Percentiles rank a stretch among this genome's conserved stretches.
Evolutionary conservation across 2,329 filamentous ascomycete species (phyloP).

Genomic region (Cadophora gregata): DNA sequence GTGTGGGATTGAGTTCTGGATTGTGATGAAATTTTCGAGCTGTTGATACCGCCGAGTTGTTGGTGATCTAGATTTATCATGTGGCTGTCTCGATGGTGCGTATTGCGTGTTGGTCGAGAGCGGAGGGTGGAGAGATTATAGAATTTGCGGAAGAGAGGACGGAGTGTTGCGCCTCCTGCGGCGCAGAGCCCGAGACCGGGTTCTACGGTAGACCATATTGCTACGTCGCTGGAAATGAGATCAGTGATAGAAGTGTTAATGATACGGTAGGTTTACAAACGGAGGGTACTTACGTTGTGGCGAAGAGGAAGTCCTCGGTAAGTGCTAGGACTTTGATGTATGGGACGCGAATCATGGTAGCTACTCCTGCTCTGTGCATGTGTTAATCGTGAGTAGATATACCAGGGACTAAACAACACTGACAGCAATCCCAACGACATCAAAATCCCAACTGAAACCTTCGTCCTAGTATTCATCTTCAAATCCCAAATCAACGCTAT

Average conservation of each 20-base stretch:
- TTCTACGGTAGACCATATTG: constrained; percentile 57
- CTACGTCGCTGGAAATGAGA: constrained; percentile 41
- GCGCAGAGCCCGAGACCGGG: constrained; percentile 55
- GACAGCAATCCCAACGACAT: constrained; percentile 61
- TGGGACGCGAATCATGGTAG: constrained; percentile 37
- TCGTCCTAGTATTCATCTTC: constrained; percentile 59
- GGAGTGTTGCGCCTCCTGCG: constrained; percentile 54
- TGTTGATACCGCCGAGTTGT: background rate
- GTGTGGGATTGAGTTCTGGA: background rate
- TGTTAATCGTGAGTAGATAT: constrained; percentile 7
- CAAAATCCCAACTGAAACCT: constrained; percentile 57
- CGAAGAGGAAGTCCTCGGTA: constrained; percentile 37
- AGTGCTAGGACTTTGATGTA: constrained; percentile 33
- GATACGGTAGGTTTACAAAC: background rate
- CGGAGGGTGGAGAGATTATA: constrained; percentile 26
- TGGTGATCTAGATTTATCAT: constrained; percentile 5
- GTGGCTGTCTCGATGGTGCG: background rate
- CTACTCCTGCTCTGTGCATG: constrained; percentile 34
- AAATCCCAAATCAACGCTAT: constrained; percentile 60
- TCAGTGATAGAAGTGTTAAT: background rate
- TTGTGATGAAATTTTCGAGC: background rate
- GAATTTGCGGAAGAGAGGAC: constrained; percentile 48
- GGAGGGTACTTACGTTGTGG: constrained; percentile 28
- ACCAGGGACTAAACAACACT: constrained; percentile 13
- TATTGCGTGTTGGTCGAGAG: background rate